A percentile compares a stretch with the other conserved stretches of the same genome.
Conservation (phyloP, 2,329 filamentous ascomycete species). For the Fusarium protoensiforme region DNA sequence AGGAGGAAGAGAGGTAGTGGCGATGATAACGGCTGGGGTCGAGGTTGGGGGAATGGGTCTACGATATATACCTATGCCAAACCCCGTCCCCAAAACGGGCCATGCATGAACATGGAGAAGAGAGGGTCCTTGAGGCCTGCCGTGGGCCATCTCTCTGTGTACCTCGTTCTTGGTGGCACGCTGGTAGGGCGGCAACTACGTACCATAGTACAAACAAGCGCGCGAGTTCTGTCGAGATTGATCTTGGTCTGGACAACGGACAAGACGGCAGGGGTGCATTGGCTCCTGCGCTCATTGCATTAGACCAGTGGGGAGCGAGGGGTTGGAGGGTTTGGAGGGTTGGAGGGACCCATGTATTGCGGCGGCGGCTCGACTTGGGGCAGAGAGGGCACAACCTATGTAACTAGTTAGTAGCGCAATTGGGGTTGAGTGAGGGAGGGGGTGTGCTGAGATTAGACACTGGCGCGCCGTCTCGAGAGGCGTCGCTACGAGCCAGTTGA, state of each 20-base stretch:
- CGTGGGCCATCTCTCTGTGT: conserved; percentile 36
- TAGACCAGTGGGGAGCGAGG: conserved; percentile 45
- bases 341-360: conserved; percentile 42
- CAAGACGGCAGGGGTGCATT: conserved; percentile 44
- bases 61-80: conserved; percentile 58
- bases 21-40: conserved; percentile 42
- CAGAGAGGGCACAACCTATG: conserved; percentile 41
- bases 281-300: conserved; percentile 43
- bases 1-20: conserved; percentile 41
- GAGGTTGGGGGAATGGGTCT: conserved; percentile 53
- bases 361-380: conserved; percentile 46
- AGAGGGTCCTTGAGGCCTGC: conserved; percentile 47
- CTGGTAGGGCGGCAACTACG: conserved; percentile 41
- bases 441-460: conserved; percentile 38
- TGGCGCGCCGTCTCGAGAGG: conserved; percentile 38
- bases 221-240: conserved; percentile 44
- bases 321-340: conserved; percentile 43
- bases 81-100: conserved; percentile 42
- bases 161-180: conserved; percentile 37
- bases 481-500: conserved; percentile 37
- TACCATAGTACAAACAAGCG: conserved; percentile 41
- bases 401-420: conserved; percentile 37
- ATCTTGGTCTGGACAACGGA: conserved; percentile 45
- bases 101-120: conserved; percentile 54
- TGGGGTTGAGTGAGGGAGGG: conserved; percentile 38